phyloP scores from a whole-genome alignment of 2,329 filamentous ascomycete species.

The Drechslerella stenobrocha region DNA sequence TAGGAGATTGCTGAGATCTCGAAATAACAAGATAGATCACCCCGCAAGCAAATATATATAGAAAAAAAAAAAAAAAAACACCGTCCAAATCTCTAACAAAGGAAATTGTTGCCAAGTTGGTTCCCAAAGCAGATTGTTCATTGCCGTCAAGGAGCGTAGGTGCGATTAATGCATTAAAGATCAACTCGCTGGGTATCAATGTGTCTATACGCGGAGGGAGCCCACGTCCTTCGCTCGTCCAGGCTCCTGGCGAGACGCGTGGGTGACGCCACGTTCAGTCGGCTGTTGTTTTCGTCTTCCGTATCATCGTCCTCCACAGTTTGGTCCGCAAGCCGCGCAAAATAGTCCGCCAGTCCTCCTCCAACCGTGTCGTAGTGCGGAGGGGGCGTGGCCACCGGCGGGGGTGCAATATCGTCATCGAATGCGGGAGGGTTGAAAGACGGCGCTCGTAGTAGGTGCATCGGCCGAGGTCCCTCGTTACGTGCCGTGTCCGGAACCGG shows the following conservation, averaged over 20 bases:
- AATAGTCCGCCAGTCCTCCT: slow-evolving; percentile 79
- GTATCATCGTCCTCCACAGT: slow-evolving; percentile 56
- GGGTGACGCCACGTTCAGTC: slow-evolving; percentile 56
- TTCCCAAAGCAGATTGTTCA: neutral
- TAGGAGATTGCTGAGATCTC: neutral
- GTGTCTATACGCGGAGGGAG: slow-evolving; percentile 55
- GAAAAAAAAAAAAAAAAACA: neutral
- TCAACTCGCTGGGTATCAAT: slow-evolving; percentile 28
- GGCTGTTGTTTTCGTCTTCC: slow-evolving; percentile 61
- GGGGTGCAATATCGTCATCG: slow-evolving; percentile 76
- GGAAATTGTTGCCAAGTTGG: neutral
- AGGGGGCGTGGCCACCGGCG: slow-evolving; percentile 75
- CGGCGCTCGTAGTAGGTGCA: slow-evolving; percentile 79
- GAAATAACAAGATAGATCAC: neutral
- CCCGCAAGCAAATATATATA: neutral
- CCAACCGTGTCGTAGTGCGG: slow-evolving; percentile 78
- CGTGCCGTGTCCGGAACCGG: slow-evolving; percentile 50
- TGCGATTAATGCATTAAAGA: neutral
- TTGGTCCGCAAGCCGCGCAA: slow-evolving; percentile 70
- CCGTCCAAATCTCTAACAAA: neutral
- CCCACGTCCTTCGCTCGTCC: slow-evolving; percentile 65
- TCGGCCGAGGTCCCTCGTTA: slow-evolving; percentile 66
- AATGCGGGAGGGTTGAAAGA: slow-evolving; percentile 89
- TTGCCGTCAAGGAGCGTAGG: neutral
- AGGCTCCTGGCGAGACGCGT: slow-evolving; percentile 60